Base-by-base conservation (phyloP, 2,329 filamentous ascomycete species). In the Penicillium sp. region DNA sequence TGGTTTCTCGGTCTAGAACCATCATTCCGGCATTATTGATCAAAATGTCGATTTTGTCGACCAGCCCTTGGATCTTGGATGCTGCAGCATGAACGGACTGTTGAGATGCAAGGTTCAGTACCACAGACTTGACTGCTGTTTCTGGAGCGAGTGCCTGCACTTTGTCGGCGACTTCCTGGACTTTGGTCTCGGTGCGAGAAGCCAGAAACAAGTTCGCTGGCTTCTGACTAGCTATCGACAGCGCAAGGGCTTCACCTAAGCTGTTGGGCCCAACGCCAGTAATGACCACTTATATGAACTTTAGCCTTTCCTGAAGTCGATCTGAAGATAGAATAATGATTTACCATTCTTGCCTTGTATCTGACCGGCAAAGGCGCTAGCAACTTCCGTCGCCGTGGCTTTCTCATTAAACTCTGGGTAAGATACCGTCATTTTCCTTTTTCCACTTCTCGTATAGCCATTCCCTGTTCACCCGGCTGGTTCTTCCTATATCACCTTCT, bases 321-420 rank as follows among this genome's bases (percentile, higher is more conserved):
- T 2, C 27, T 14, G 33, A 23, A 7, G 11, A 45, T 10, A 16
- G 4, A 21, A 13, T 10, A n/a, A 23, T 11, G 33, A 46, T 50
- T 54, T 48, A 63, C 60, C 53, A 55, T 57, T 66, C 37, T 57
- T 64, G 48, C 58, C 60, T 37, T 55, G 56, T 13, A 70, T 66
- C 35, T 58, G 52, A 13, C 53, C 48, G 2, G 63, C 48, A 57
- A 71, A 70, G 1, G 52, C 61, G 10, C 56, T 59, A 9, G 65
- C 67, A 39, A 75, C 76, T 56, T 76, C 70, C 5, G 71, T 74
- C 2, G 70, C 75, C 3, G 71, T 71, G 1, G 75, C 77, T 3
- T 63, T 55, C 11, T 69, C 63, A 21, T 69, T 69, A 53, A 72
- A 78, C 13, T 71, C 70, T 5, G 69, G 43, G 49, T 78, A 73